Evolutionary conservation across 108 stramenopile species (phyloP).

Genomic region (Nitzschia palea): DNA sequence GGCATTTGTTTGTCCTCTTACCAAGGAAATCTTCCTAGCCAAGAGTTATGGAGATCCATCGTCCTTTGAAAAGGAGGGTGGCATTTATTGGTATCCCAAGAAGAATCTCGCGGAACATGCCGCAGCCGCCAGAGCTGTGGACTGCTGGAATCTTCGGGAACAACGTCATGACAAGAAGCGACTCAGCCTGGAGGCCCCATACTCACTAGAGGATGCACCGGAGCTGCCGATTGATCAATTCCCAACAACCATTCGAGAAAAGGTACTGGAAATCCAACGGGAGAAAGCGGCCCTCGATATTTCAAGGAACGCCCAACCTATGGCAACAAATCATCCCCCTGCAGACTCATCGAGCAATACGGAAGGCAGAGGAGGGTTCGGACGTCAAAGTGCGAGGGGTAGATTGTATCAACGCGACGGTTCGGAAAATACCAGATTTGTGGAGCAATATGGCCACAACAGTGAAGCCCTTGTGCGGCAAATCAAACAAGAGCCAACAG

Average conservation of each 20-base stretch:
- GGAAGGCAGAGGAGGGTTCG: no score
- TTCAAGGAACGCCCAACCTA: no score
- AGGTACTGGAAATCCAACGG: neutral
- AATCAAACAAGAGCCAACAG: no score
- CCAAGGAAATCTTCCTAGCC: constrained; percentile 15
- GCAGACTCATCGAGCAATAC: no score
- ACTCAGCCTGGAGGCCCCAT: neutral
- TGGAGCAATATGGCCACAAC: no score
- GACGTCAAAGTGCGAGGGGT: no score
- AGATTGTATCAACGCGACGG: no score
- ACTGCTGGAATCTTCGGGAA: constrained; percentile 38
- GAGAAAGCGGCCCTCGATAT: no score
- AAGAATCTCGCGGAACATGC: constrained; percentile 49
- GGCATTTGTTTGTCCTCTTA: constrained; percentile 30
- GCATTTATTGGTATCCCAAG: constrained; percentile 15
- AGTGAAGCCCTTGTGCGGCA: no score
- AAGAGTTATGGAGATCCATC: neutral
- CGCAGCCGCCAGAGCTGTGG: constrained; percentile 46
- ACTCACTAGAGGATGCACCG: neutral
- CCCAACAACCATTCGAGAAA: neutral
- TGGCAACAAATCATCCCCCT: no score
- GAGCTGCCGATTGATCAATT: constrained; percentile 1
- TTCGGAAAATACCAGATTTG: no score
- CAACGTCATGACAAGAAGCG: neutral
- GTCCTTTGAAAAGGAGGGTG: neutral